phyloP scores from a whole-genome alignment of 2,329 filamentous ascomycete genomes.

The Saccharata proteae region DNA sequence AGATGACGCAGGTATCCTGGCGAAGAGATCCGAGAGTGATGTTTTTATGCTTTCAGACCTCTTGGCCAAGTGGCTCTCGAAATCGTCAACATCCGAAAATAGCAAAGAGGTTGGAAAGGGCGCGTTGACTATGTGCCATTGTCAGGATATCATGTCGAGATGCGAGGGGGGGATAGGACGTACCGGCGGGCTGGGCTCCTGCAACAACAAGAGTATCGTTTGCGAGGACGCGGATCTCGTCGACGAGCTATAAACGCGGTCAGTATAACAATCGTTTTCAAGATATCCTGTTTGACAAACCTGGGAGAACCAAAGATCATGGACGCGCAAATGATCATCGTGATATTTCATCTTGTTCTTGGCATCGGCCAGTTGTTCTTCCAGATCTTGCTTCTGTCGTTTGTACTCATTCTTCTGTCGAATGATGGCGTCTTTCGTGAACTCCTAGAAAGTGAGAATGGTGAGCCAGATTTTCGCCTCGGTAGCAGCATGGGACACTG shows the following conservation, averaged over 20 bases:
- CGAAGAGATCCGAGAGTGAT: conserved; percentile 59
- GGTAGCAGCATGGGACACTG: conserved; percentile 12
- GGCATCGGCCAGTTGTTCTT: conserved; percentile 69
- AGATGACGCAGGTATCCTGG: conserved; percentile 35
- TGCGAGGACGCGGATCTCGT: conserved; percentile 35
- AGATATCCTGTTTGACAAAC: conserved; percentile 37
- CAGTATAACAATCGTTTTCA: conserved; percentile 12
- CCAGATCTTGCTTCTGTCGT: conserved; percentile 70
- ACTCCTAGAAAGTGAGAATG: conserved; percentile 46
- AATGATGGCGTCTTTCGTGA: conserved; percentile 91
- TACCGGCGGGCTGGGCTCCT: conserved; percentile 5
- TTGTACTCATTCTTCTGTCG: conserved; percentile 98
- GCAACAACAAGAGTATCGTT: conserved; percentile 18
- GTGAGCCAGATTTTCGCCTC: conserved; percentile 26
- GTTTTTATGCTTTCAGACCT: conserved; percentile 66
- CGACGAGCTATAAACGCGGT: conserved; percentile 28
- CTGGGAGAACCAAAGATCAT: conserved; percentile 92
- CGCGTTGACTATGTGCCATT: conserved; percentile 8
- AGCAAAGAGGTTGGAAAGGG: conserved; percentile 42
- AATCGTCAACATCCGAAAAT: conserved; percentile 45
- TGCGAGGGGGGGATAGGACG: conserved; percentile 2
- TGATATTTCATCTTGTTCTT: conserved; percentile 69
- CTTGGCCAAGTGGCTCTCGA: conserved; percentile 67
- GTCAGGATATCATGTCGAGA: conserved; percentile 1
- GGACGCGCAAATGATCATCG: conserved; percentile 81